A percentile compares a stretch with the other conserved stretches of the same genome.
Evolutionary conservation across 2,329 filamentous ascomycete genomes (phyloP).

Genomic region (Lasiodiplodia gonubiensis): DNA sequence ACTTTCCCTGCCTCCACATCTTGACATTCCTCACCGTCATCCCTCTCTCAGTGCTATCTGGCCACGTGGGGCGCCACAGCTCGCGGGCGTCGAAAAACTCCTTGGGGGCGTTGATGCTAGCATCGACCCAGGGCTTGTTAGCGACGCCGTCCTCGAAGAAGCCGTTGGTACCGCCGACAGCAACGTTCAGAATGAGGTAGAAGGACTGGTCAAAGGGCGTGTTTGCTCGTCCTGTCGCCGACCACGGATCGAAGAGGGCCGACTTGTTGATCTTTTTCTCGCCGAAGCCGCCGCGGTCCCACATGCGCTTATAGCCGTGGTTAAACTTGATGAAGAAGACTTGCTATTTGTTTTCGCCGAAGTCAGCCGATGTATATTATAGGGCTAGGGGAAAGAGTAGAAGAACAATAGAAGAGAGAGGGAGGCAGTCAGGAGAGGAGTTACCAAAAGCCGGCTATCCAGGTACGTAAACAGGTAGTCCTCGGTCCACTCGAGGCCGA

Average conservation of each 20-base stretch:
- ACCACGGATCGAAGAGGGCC: constrained; percentile 46
- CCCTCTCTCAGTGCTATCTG: constrained; percentile 29
- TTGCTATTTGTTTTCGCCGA: constrained; percentile 23
- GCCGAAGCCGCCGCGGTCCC: constrained; percentile 47
- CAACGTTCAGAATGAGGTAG: constrained; percentile 39
- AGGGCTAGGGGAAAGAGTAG: background rate
- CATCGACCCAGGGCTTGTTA: constrained; percentile 26
- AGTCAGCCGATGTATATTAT: background rate
- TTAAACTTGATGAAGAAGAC: constrained; percentile 26
- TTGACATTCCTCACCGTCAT: constrained; percentile 33
- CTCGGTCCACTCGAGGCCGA: constrained; percentile 60
- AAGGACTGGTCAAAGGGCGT: constrained; percentile 51
- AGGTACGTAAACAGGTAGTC: constrained; percentile 62
- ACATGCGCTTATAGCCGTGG: constrained; percentile 42
- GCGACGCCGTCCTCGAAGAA: constrained; percentile 29
- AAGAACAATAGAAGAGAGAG: background rate
- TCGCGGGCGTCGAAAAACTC: constrained; percentile 26
- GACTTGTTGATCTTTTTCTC: constrained; percentile 43
- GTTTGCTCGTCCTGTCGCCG: constrained; percentile 40
- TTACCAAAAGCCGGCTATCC: constrained; percentile 48
- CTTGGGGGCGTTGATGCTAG: constrained; percentile 4
- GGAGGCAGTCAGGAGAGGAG: background rate
- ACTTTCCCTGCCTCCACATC: constrained; percentile 31
- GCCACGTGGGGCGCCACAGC: constrained; percentile 29
- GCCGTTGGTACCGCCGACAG: constrained; percentile 35